phyloP scores from a whole-genome alignment of 257 asterid genomes.

The Capsicum baccatum region DNA sequence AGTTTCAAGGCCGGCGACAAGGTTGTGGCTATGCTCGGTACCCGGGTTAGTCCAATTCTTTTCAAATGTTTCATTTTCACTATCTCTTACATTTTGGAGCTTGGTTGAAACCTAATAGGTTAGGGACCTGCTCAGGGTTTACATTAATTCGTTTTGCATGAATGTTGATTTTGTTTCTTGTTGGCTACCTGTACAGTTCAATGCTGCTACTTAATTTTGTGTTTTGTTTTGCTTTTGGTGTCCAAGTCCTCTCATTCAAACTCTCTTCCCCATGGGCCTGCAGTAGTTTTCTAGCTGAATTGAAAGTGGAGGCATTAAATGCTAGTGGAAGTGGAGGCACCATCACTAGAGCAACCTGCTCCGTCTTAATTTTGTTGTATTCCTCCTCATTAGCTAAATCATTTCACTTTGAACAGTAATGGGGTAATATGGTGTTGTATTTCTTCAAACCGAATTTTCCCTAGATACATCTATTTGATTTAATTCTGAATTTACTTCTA shows the following conservation, averaged over 20 bases:
- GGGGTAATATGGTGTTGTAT: neutral
- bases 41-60: constrained; percentile 41
- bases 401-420: neutral
- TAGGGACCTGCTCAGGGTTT: neutral
- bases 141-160: neutral
- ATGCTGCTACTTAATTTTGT: neutral
- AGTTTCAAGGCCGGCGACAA: constrained; percentile 63
- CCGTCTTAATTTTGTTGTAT: neutral
- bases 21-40: constrained; percentile 53
- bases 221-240: neutral
- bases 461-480: no score
- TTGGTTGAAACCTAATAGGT: constrained; percentile 1
- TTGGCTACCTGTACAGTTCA: neutral
- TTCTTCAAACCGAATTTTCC: no score
- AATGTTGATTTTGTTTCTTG: neutral
- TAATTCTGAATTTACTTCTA: no score
- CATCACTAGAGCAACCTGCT: neutral
- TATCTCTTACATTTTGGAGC: constrained; percentile 6
- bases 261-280: constrained; percentile 1
- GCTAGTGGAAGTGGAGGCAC: constrained; percentile 23
- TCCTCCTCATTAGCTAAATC: neutral
- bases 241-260: neutral
- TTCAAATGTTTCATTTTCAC: neutral
- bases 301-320: no score
- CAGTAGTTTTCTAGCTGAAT: neutral